Evolutionary conservation across 2,329 filamentous ascomycete genomes (phyloP).

Genomic region (Colletotrichum eremochloae): DNA sequence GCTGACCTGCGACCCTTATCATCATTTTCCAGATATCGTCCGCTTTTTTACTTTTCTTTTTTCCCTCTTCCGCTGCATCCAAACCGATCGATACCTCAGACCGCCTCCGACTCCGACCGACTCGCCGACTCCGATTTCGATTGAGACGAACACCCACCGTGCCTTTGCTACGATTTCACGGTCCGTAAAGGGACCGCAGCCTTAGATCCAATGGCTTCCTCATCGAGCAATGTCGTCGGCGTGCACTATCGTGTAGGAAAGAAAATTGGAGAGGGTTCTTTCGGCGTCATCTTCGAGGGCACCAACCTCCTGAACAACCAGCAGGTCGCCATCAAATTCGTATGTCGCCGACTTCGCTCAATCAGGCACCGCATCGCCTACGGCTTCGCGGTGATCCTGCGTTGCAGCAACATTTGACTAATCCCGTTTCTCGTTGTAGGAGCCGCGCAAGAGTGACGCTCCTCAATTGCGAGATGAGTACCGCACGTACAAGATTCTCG

Average conservation of each 20-base stretch:
- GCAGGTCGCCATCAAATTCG: conserved; percentile 99
- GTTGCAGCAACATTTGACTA: conserved; percentile 19
- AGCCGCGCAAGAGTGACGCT: conserved; percentile 98
- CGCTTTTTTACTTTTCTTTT: conserved; percentile 12
- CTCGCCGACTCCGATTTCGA: conserved; percentile 25
- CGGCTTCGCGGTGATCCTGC: neutral
- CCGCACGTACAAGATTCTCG: conserved; percentile 98
- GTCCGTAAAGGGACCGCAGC: conserved; percentile 45
- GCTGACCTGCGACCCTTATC: conserved; percentile 31
- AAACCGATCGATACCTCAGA: conserved; percentile 9
- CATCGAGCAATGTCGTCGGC: conserved; percentile 96
- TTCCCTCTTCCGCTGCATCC: neutral
- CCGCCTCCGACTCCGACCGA: conserved; percentile 20
- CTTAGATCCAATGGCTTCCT: conserved; percentile 77
- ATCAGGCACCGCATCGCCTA: conserved; percentile 12
- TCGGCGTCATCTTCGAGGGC: conserved; percentile 98
- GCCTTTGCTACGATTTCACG: conserved; percentile 26
- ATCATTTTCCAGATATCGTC: conserved; percentile 32
- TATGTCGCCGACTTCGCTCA: conserved; percentile 62
- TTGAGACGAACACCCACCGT: conserved; percentile 21
- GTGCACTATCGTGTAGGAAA: conserved; percentile 99
- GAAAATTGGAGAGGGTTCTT: conserved; percentile 99
- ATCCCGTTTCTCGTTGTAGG: conserved; percentile 63
- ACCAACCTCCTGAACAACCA: conserved; percentile 99
- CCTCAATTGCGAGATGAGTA: conserved; percentile 98